Evolutionary conservation across 345 rosid species (phyloP).

Genomic region (Heritiera littoralis): DNA sequence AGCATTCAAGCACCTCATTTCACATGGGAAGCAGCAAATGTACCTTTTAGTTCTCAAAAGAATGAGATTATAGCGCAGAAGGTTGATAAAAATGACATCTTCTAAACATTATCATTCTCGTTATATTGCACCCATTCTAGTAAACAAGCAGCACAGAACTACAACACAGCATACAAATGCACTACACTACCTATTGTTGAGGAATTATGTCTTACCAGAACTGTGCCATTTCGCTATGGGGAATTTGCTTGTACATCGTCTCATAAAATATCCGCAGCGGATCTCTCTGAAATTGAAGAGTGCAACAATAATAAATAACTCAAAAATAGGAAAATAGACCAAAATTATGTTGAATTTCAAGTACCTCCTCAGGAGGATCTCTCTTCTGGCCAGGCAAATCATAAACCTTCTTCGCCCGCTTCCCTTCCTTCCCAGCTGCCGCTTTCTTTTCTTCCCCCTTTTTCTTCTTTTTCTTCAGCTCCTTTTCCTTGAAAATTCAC

Average conservation of each 20-base stretch:
- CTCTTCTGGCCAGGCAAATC: slow-evolving; percentile 92
- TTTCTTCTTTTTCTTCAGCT: slow-evolving; percentile 45
- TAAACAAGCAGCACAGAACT: background rate
- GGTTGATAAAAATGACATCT: background rate
- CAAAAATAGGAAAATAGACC: background rate
- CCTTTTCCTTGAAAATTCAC: slow-evolving; percentile 37
- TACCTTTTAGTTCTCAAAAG: background rate
- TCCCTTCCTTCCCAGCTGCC: slow-evolving; percentile 34
- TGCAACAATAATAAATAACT: slow-evolving; percentile 15
- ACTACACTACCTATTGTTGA: background rate
- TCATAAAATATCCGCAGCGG: slow-evolving; percentile 90
- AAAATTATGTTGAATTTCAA: background rate
- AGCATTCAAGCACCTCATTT: background rate
- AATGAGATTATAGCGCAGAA: background rate
- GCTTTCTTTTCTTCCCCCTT: slow-evolving; percentile 44
- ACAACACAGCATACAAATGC: background rate
- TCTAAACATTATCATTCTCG: background rate
- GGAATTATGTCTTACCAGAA: slow-evolving; percentile 61
- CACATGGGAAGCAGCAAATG: background rate
- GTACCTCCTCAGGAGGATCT: slow-evolving; percentile 79
- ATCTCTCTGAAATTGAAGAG: slow-evolving; percentile 73
- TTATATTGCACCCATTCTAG: background rate
- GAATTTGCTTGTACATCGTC: slow-evolving; percentile 70
- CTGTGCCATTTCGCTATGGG: slow-evolving; percentile 90
- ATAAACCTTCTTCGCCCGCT: slow-evolving; percentile 76